Base-by-base conservation (phyloP, 805 yeast species). In the Pichia cephalocereana region DNA sequence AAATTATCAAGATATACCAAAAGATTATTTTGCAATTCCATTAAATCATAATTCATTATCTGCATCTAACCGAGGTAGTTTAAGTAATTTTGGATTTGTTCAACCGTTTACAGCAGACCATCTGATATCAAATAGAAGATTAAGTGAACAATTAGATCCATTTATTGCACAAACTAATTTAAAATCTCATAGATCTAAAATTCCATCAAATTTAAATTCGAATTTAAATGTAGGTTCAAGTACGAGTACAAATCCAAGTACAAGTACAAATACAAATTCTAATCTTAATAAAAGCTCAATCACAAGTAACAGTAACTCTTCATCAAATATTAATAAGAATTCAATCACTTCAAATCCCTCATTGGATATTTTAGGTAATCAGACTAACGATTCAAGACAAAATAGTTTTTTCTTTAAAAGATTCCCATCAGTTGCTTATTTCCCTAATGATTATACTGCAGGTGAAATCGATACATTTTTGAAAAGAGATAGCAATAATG, bases 91-190 rank as follows among this genome's bases (percentile, higher is more conserved):
- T 39, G 51, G 47, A 32, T 52, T 54, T 32, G 19, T 47, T 18
- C 66, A 53, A 46, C 61, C 66, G 8, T 62, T 61, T 43, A 52
- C 61, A 4, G 51, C 64, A 0, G 65, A 58, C 46, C 67, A 48
- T 53, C 55, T 58, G 52, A 56, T 51, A 28, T 44, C 54, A 50
- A 60, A 46, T 41, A 63, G 77, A 52, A 62, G 78, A 43, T 75
- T 72, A n/a, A 69, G 76, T 43, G 79, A 76, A 54, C 77, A 72
- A 45, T 51, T 74, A 44, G 80, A 75, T 46, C 74, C 77, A 1
- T 75, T 74, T 53, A 64, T 68, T 44, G 68, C 75, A 12, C 45
- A 40, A n/a, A 14, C 41, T 19, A 26, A n/a, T 8, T 30, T 30
- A 12, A 30, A 30, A 30, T 30, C 32, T 30, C 32, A 30, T 12